Evolutionary conservation across 768 basidiomycete genomes (phyloP).

Genomic region (Lactarius sanguifluus): DNA sequence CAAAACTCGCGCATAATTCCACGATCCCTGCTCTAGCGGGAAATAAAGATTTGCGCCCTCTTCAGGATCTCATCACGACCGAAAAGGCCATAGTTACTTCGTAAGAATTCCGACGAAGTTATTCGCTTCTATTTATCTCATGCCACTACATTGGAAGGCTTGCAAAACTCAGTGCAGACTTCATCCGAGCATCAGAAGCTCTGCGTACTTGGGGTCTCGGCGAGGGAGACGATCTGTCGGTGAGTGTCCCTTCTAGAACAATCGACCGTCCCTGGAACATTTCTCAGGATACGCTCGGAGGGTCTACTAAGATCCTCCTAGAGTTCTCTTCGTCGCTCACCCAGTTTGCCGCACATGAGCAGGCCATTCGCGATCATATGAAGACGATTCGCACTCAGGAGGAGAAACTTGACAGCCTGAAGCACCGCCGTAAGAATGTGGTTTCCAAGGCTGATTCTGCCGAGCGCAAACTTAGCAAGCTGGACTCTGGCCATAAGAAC

Average conservation of each 20-base stretch:
- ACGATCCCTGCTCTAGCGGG: conserved; percentile 68
- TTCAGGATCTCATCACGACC: conserved; percentile 87
- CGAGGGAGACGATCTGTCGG: conserved; percentile 81
- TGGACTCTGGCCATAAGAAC: conserved; percentile 89
- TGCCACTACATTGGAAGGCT: conserved; percentile 40
- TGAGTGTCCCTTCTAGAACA: conserved; percentile 39
- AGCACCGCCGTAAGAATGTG: conserved; percentile 64
- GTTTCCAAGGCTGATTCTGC: conserved; percentile 74
- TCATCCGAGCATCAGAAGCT: conserved; percentile 69
- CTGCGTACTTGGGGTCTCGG: conserved; percentile 70
- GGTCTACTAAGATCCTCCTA: conserved; percentile 63
- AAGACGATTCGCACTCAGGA: conserved; percentile 84
- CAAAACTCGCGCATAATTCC: conserved; percentile 87
- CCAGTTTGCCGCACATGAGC: conserved; percentile 70
- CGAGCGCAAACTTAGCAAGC: conserved; percentile 86
- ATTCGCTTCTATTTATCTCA: not conserved
- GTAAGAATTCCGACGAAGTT: conserved; percentile 43
- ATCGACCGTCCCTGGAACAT: conserved; percentile 2
- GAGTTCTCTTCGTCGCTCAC: conserved; percentile 67
- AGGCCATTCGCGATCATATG: conserved; percentile 65
- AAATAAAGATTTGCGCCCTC: conserved; percentile 74
- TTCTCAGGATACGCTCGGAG: conserved; percentile 67
- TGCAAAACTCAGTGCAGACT: conserved; percentile 64
- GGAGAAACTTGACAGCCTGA: conserved; percentile 76
- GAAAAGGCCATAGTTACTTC: conserved; percentile 80